phyloP scores from a whole-genome alignment of 192 early-diverging fungal genomes.

The Thoreauomyces humboldtii region DNA sequence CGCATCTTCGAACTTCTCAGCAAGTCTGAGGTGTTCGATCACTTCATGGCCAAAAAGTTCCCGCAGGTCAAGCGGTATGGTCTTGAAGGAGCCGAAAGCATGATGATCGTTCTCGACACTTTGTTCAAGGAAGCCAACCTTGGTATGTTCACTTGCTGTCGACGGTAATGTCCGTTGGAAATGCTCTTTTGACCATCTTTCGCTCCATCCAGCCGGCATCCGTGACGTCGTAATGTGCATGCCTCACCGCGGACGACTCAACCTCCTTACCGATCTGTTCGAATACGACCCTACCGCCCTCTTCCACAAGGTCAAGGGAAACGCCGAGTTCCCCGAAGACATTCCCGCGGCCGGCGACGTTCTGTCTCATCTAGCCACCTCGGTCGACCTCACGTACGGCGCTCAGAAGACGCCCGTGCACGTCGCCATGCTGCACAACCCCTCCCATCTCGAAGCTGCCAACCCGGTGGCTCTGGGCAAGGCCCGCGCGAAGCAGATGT shows the following conservation, averaged over 20 bases:
- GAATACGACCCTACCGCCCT: constrained; percentile 75
- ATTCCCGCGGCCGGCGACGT: constrained; percentile 87
- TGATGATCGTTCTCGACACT: constrained; percentile 85
- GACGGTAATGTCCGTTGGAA: too few relatives aligned
- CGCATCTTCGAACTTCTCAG: constrained; percentile 74
- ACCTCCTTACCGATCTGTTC: constrained; percentile 85
- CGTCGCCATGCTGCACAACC: constrained; percentile 92
- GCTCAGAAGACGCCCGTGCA: constrained; percentile 56
- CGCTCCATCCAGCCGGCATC: constrained; percentile 57
- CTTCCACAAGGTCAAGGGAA: constrained; percentile 94
- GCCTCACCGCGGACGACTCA: constrained; percentile 96
- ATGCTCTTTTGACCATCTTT: not conserved
- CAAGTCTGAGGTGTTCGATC: constrained; percentile 89
- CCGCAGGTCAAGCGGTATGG: constrained; percentile 96
- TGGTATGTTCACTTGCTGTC: constrained; percentile 1
- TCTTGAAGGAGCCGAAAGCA: constrained; percentile 92
- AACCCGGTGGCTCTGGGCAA: constrained; percentile 97
- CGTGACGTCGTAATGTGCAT: constrained; percentile 88
- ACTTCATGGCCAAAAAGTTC: constrained; percentile 97
- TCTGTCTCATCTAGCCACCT: constrained; percentile 82
- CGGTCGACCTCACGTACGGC: constrained; percentile 71
- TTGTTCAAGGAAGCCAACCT: constrained; percentile 67
- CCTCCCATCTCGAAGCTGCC: constrained; percentile 92
- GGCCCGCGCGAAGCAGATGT: constrained; percentile 91
- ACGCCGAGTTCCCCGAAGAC: constrained; percentile 80